phyloP scores from a whole-genome alignment of 495 filamentous ascomycete genomes.

The Amphirosellinia nigrospora region DNA sequence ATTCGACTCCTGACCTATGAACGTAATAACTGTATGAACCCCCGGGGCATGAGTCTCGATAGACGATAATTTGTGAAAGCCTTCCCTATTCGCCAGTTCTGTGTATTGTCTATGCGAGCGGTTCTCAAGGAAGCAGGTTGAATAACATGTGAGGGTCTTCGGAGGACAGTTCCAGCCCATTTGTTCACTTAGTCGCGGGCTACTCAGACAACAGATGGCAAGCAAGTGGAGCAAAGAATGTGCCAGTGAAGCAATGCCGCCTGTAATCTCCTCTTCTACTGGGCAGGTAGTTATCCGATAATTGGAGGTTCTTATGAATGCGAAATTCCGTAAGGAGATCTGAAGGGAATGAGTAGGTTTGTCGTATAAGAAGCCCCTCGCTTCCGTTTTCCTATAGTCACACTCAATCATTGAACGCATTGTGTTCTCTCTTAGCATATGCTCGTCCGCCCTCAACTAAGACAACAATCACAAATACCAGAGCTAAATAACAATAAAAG shows the following conservation, averaged over 20 bases:
- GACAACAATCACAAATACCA: slow-evolving; percentile 1
- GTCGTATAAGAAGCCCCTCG: slow-evolving; percentile 22
- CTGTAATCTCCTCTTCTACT: slow-evolving; percentile 12
- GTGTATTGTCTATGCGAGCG: slow-evolving; percentile 17
- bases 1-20: slow-evolving; percentile 1
- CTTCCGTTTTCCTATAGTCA: not conserved
- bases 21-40: not conserved
- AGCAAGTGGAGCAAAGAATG: slow-evolving; percentile 20
- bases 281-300: slow-evolving; percentile 1
- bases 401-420: slow-evolving; percentile 7
- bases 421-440: slow-evolving; percentile 7
- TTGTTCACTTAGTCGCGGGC: slow-evolving; percentile 8
- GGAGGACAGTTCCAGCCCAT: slow-evolving; percentile 13
- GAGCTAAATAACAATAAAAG: slow-evolving; percentile 6
- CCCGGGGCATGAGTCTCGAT: slow-evolving; percentile 3
- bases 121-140: slow-evolving; percentile 9
- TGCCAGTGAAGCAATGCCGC: slow-evolving; percentile 22
- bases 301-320: slow-evolving; percentile 7
- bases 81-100: slow-evolving; percentile 18
- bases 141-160: slow-evolving; percentile 11
- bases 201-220: slow-evolving; percentile 12
- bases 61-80: slow-evolving; percentile 21
- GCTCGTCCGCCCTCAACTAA: slow-evolving; percentile 2
- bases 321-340: slow-evolving; percentile 17
- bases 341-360: slow-evolving; percentile 2